phyloP scores from a whole-genome alignment of 1,139 yeast genomes.

The Yamadazyma songkhlaensis region DNA sequence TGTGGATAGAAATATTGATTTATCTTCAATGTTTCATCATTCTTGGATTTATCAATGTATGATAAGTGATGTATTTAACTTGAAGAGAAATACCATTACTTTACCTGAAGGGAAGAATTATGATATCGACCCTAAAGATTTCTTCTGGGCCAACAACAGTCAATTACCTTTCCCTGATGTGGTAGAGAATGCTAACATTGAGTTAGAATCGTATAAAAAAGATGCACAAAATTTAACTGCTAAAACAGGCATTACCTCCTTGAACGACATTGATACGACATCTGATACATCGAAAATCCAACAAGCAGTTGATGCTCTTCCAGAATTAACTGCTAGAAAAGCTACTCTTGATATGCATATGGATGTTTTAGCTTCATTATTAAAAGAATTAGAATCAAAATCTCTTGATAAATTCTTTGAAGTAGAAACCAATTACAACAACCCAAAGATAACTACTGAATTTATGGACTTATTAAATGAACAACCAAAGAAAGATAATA shows the following conservation, averaged over 20 bases:
- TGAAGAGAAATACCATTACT: slow-evolving; percentile 69
- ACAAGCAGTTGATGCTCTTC: slow-evolving; percentile 87
- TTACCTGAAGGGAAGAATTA: slow-evolving; percentile 52
- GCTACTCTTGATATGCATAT: slow-evolving; percentile 92
- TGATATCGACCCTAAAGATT: slow-evolving; percentile 90
- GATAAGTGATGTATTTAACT: slow-evolving; percentile 86
- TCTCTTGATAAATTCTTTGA: slow-evolving; percentile 89
- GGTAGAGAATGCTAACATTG: slow-evolving; percentile 90
- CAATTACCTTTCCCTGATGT: slow-evolving; percentile 96
- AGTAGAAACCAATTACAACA: slow-evolving; percentile 75
- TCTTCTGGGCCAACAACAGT: slow-evolving; percentile 84
- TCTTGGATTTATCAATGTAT: slow-evolving; percentile 98
- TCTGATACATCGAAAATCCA: slow-evolving; percentile 73
- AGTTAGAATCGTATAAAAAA: slow-evolving; percentile 72
- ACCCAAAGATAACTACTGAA: slow-evolving; percentile 57
- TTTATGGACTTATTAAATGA: slow-evolving; percentile 55
- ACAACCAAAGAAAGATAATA: slow-evolving; percentile 53
- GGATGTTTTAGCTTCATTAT: slow-evolving; percentile 85
- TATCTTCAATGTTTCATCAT: slow-evolving; percentile 92
- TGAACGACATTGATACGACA: slow-evolving; percentile 68
- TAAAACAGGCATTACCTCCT: slow-evolving; percentile 67
- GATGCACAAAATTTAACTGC: slow-evolving; percentile 86
- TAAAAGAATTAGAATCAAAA: slow-evolving; percentile 80
- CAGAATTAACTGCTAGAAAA: slow-evolving; percentile 87
- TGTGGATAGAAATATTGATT: slow-evolving; percentile 84